Evolutionary conservation across 768 basidiomycete genomes (phyloP), one percentile per base, ranked within the genome.

Genomic region (Russula emetica): DNA sequence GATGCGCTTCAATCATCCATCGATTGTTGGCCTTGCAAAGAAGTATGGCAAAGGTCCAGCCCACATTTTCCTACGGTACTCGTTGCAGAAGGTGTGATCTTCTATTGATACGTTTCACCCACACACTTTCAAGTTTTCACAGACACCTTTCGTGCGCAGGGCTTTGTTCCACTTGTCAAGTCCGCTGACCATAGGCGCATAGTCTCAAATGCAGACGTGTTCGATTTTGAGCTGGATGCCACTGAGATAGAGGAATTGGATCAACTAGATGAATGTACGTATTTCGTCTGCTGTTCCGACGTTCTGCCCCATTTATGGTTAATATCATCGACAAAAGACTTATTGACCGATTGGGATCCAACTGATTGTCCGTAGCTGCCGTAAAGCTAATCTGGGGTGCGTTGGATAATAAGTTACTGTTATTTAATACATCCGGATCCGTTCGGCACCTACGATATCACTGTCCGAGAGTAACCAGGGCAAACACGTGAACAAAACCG

Each of bases 41-140:
- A 7, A 83, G 71, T 84, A 88, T 71, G 70, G 72, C 44, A 89
- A 84, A 69, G 71, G 76, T 52, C 76, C 80, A n/a, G 78, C 85
- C 69, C 81, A 83, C 68, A 75, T 92, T 54, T 76, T 90, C 44
- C 76, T 91, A 32, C 79, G 89, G n/a, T 91, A 85, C 72, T 86
- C 84, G 13, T 74, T 94, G n/a, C 88, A 94, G 72, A 87, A 88
- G 78, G 90, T 85, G 66, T 40, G 72, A 42, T 16, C 14, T 26
- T 26, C 30, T 53, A 22, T 42, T 50, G 14, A 32, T 22, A 40
- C 36, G 26, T 44, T 47, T 22, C 22, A 28, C 11, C 32, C 28
- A 34, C 34, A 24, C 10, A 32, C 34, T 38, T 24, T 36, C 13
- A 36, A 34, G 10, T 11, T 16, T 28, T 22, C 36, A n/a, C n/a